Evolutionary conservation across 2,329 filamentous ascomycete species (phyloP).

Genomic region (Westerdykella aurantiaca): DNA sequence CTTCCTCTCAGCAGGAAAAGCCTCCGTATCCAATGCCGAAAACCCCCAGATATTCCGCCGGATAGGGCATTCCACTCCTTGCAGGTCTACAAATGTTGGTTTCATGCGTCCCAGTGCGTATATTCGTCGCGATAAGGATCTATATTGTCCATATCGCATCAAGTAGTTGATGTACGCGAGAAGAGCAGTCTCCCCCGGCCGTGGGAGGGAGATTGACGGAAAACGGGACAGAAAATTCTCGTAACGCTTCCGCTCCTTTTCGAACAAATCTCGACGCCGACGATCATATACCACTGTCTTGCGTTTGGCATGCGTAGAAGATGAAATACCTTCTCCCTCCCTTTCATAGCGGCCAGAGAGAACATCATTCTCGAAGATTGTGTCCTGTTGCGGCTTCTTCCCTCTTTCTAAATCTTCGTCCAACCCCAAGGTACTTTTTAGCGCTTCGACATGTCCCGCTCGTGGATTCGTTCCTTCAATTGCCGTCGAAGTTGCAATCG

Average conservation of each 20-base stretch:
- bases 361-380: too few relatives aligned
- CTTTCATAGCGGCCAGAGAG: too few relatives aligned
- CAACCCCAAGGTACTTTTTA: too few relatives aligned
- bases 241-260: not conserved
- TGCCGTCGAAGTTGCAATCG: too few relatives aligned
- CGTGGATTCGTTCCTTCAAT: too few relatives aligned
- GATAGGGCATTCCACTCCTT: not conserved
- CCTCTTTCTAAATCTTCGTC: too few relatives aligned
- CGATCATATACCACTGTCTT: not conserved
- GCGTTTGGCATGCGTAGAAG: not conserved
- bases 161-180: not conserved
- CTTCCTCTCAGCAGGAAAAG: conserved; percentile 14
- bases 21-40: conserved; percentile 21
- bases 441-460: too few relatives aligned
- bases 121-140: conserved; percentile 25
- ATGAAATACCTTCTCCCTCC: too few relatives aligned
- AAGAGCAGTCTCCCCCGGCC: too few relatives aligned
- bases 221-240: too few relatives aligned
- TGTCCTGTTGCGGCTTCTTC: too few relatives aligned
- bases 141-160: conserved; percentile 19
- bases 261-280: not conserved
- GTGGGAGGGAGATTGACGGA: too few relatives aligned
- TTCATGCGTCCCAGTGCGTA: conserved; percentile 7
- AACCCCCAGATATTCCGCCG: conserved; percentile 12
- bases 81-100: conserved; percentile 7